Percentiles rank a stretch among this genome's conserved stretches.
These are phyloP conservation scores for Apiospora koreana DNA, from an alignment of 2,329 filamentous ascomycete species.

Conservation along the genomic window DNA sequence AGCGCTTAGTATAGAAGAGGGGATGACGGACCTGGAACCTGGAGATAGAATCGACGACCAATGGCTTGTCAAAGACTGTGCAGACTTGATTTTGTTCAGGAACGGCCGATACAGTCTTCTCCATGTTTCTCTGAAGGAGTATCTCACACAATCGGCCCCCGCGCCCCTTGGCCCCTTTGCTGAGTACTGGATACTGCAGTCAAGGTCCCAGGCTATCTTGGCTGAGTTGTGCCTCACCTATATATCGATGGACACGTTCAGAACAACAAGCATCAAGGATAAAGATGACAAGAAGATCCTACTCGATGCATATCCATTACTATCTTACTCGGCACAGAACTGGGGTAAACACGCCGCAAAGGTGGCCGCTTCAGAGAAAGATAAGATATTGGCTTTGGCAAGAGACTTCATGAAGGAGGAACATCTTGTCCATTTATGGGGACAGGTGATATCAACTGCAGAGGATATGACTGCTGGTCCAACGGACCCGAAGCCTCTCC, in stretches of 20 bases:
- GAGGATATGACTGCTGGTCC: too few relatives aligned
- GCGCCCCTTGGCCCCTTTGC: not conserved
- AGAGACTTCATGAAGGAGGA: not conserved
- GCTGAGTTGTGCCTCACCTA: not conserved
- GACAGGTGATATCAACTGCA: not conserved
- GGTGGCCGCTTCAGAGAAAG: not conserved
- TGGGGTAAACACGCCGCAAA: not conserved
- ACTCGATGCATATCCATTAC: not conserved
- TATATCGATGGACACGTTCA: not conserved
- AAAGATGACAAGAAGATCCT: not conserved
- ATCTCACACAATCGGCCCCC: not conserved
- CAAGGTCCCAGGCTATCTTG: not conserved
- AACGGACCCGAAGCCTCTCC: not conserved
- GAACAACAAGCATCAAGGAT: not conserved
- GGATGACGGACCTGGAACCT: not conserved
- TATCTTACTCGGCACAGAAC: not conserved
- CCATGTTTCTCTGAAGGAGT: not conserved
- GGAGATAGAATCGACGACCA: not conserved
- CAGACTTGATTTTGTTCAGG: not conserved
- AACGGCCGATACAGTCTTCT: not conserved
- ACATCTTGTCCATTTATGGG: not conserved
- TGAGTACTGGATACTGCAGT: not conserved
- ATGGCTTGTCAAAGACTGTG: not conserved
- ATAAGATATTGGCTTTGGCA: not conserved
- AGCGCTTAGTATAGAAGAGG: not conserved